Conservation (phyloP, 306 rosid species). For the Quillaja saponaria region DNA sequence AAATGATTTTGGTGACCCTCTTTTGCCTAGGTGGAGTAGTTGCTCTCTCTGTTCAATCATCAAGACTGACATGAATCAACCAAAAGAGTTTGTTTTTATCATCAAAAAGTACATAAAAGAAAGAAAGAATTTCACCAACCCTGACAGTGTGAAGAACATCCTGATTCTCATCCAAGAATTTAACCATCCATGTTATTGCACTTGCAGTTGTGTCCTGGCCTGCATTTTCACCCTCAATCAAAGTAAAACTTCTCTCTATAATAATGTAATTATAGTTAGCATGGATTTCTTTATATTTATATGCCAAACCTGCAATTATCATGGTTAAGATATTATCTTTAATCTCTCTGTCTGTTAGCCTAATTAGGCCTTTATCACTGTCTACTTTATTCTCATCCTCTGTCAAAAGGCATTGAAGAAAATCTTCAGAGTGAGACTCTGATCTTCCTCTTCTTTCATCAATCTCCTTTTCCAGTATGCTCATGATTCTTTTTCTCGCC, state of each 20-base stretch:
- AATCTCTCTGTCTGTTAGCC: slow-evolving; percentile 63
- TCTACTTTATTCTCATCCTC: slow-evolving; percentile 30
- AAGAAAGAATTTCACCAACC: slow-evolving; percentile 37
- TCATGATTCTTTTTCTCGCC: slow-evolving; percentile 72
- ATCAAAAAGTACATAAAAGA: not conserved
- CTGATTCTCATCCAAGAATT: slow-evolving; percentile 72
- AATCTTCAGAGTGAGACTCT: slow-evolving; percentile 40
- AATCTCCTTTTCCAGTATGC: slow-evolving; percentile 52
- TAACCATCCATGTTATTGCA: slow-evolving; percentile 90
- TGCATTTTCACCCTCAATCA: slow-evolving; percentile 12
- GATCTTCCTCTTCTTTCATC: slow-evolving; percentile 53
- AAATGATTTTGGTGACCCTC: slow-evolving; percentile 12
- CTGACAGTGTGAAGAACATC: slow-evolving; percentile 50
- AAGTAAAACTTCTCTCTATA: not conserved
- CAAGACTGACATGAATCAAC: no score
- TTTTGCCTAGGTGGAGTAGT: slow-evolving; percentile 40
- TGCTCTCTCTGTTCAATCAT: slow-evolving; percentile 63
- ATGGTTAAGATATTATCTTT: slow-evolving; percentile 78
- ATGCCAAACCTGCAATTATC: slow-evolving; percentile 68
- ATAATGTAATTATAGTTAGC: not conserved
- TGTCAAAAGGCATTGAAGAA: slow-evolving; percentile 53
- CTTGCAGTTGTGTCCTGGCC: slow-evolving; percentile 86
- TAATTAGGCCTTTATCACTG: slow-evolving; percentile 17
- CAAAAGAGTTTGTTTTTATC: no score
- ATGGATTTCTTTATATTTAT: not conserved